Percentiles rank a stretch among this genome's conserved stretches.
Evolutionary conservation across 1,284 basidiomycete species (phyloP).

Genomic region (Melampsora larici-populina): DNA sequence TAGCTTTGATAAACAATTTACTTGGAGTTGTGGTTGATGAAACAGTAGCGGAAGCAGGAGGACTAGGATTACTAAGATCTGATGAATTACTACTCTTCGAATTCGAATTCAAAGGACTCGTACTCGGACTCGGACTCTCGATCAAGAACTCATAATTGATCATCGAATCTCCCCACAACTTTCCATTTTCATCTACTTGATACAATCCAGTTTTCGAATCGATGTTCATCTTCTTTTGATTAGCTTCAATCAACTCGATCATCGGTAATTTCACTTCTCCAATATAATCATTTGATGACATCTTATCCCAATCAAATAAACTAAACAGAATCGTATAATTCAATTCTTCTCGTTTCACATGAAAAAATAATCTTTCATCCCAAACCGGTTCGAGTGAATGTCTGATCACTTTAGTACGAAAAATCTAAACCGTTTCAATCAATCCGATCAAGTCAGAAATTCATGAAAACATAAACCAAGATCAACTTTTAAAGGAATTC

Average conservation of each 20-base stretch:
- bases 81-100: background rate
- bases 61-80: background rate
- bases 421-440: too few relatives aligned
- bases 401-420: slow-evolving; percentile 50
- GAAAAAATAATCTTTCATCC: slow-evolving; percentile 95
- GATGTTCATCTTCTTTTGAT: slow-evolving; percentile 62
- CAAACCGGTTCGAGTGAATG: slow-evolving; percentile 74
- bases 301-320: slow-evolving; percentile 91
- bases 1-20: slow-evolving; percentile 63
- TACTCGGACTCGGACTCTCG: background rate
- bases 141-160: slow-evolving; percentile 44
- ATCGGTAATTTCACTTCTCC: slow-evolving; percentile 61
- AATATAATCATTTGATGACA: slow-evolving; percentile 54
- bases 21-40: background rate
- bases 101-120: background rate
- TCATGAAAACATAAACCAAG: background rate
- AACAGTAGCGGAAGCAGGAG: background rate
- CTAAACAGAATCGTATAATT: slow-evolving; percentile 65
- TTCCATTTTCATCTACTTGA: slow-evolving; percentile 59
- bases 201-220: slow-evolving; percentile 72
- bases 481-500: background rate
- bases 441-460: too few relatives aligned
- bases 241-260: slow-evolving; percentile 66
- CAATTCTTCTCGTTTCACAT: slow-evolving; percentile 82
- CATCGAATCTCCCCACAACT: slow-evolving; percentile 60